These are phyloP conservation scores for Eucalyptus pumila DNA, from an alignment of 345 rosid species.

Conservation along the genomic window DNA sequence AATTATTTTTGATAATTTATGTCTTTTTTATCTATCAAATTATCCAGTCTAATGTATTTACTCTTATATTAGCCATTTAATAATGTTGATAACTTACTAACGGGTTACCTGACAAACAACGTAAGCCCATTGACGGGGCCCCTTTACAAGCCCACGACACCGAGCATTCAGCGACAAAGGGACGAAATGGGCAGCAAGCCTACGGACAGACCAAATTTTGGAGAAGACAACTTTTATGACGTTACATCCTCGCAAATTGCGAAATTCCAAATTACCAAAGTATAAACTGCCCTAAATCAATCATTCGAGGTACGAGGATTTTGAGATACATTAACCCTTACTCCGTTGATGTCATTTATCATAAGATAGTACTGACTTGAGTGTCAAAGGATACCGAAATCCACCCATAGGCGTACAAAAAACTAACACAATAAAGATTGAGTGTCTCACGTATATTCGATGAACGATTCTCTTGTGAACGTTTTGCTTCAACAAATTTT, in stretches of 20 bases:
- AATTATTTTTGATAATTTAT: fast-evolving
- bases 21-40: not conserved
- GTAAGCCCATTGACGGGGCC: not conserved
- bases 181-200: not conserved
- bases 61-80: not conserved
- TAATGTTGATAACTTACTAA: not conserved
- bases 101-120: not conserved
- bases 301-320: not conserved
- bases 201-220: fast-evolving
- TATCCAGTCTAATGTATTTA: not conserved
- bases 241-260: not conserved
- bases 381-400: fast-evolving
- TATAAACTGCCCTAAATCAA: not conserved
- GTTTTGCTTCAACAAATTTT: no score
- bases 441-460: fast-evolving
- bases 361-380: fast-evolving
- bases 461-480: fast-evolving
- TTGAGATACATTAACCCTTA: not conserved
- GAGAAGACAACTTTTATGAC: not conserved
- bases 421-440: fast-evolving
- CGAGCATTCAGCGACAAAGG: not conserved
- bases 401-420: fast-evolving
- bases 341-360: no score
- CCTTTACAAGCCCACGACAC: not conserved
- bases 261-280: fast-evolving